A percentile compares a stretch with the other conserved stretches of the same genome.
Conservation (phyloP, 139 green algal species). For the Penium margaritaceum region DNA sequence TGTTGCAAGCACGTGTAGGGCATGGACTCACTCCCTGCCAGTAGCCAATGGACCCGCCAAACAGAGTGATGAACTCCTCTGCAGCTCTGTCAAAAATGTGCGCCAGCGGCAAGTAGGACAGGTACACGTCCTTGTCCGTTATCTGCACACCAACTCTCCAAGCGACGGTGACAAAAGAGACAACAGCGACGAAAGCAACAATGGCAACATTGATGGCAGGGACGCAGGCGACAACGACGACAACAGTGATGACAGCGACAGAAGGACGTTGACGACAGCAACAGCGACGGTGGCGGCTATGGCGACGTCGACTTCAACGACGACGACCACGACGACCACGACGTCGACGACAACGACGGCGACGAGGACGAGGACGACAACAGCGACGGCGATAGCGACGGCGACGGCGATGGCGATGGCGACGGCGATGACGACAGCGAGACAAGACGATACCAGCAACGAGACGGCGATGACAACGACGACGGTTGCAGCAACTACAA, state of each 20-base stretch:
- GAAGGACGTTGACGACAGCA: neutral
- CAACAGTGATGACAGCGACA: neutral
- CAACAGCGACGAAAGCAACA: neutral
- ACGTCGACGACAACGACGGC: too few relatives aligned
- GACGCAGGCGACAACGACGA: neutral
- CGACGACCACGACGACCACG: too few relatives aligned
- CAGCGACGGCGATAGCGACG: too few relatives aligned
- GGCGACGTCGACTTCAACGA: too few relatives aligned
- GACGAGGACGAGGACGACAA: too few relatives aligned
- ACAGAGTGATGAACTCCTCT: conserved; percentile 41
- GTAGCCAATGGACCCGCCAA: conserved; percentile 44
- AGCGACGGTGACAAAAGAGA: neutral
- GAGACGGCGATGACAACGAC: too few relatives aligned
- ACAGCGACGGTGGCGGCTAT: too few relatives aligned
- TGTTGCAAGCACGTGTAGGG: too few relatives aligned
- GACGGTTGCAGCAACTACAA: too few relatives aligned
- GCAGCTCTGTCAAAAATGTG: conserved; percentile 51
- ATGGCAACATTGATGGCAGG: neutral
- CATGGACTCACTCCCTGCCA: conserved; percentile 32
- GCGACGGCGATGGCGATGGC: too few relatives aligned
- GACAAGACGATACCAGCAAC: too few relatives aligned
- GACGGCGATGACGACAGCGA: too few relatives aligned
- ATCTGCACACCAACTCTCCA: conserved; percentile 19
- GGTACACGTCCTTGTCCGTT: conserved; percentile 27
- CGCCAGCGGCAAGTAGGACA: conserved; percentile 51